Evolutionary conservation across 768 basidiomycete genomes (phyloP), one percentile per base, ranked within the genome.

Genomic region (Suillus variegatus): DNA sequence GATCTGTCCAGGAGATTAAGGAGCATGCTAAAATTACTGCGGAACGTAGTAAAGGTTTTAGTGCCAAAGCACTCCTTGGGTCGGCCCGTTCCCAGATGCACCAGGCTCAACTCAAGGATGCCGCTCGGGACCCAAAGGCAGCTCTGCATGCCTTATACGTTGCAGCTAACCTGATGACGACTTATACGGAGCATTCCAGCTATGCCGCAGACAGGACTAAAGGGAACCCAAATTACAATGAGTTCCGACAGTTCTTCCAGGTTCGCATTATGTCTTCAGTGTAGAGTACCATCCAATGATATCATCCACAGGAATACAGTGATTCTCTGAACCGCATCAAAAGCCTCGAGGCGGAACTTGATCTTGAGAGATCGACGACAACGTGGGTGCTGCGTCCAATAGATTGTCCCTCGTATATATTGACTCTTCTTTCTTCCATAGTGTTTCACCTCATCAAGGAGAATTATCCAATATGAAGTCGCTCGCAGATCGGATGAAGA

Each of bases 401-500:
- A 64, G 38, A 71, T 44, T 60, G 49, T 40, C 38, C 32, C 55
- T 60, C 28, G 43, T 61, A 44, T 64, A 67, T 68, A 75, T 64
- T 25, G 44, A 56, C 35, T 43, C 56, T 66, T 52, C 61, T 35
- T 25, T 60, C 8, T n/a, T 25, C 18, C 10, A 13, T 60, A 75
- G 71, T 60, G 63, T 65, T 40, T 62, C 63, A 32, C 63, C 51
- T 43, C 13, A 67, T 40, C 67, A 43, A 20, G 61, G 65, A 38
- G 82, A 78, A 44, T 28, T 28, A 4, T 75, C 82, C 18, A 79
- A 80, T 49, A 76, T 69, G 61, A 82, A 82, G 66, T 88, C 86
- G 60, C 93, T 97, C 65, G 90, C 91, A 32, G 94, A 94, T 78
- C 86, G 95, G 60, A 83, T 95, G 78, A 87, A 84, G 69, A 87